Base-by-base conservation (phyloP, 2,329 filamentous ascomycete genomes). In the Daldinia sp. region DNA sequence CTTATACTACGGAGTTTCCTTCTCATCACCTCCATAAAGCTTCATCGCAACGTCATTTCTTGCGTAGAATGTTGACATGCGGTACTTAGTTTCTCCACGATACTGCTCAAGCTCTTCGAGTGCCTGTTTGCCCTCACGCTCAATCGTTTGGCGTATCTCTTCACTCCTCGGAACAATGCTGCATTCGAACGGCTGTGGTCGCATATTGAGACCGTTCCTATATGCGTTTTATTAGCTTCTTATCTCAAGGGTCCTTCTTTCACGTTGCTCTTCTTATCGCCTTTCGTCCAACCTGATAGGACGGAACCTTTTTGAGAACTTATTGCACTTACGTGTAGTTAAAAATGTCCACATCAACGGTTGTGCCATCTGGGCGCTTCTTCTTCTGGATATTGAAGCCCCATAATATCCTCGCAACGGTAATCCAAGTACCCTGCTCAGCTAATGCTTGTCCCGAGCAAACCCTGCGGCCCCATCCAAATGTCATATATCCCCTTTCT, bases 391-490 rank as follows among this genome's bases (percentile, higher is more conserved):
- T 84, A 61, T 81, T 80, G 72, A 89, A 90, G 0, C 81, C 87
- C 86, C 88, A 89, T 6, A 90, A 78, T 30, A 89, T 73, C 13
- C 87, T 79, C 7, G 86, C 85, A 50, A 89, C 81, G 0, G 84
- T 87, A 72, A 89, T 83, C 82, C 86, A 89, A 0, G 86, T 86
- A 5, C 87, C 86, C 73, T 88, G 86, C 76, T 90, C 87, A 1
- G 87, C 87, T 18, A 90, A 78, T 2, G 81, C 84, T 73, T 87
- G 76, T 28, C 86, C 86, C 50, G 82, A 83, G 74, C 86, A 88
- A 3, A 86, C 83, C 5, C 86, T 77, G 2, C 86, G 81, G 6
- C 86, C 87, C 83, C 85, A 88, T 28, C 86, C 86, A 72, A 88
- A 87, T 1, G 85, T 85, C 83, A 87, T 86, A 73, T 87, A 85